Conservation (phyloP, 148 eudicot species). For the Rheum nobile region DNA sequence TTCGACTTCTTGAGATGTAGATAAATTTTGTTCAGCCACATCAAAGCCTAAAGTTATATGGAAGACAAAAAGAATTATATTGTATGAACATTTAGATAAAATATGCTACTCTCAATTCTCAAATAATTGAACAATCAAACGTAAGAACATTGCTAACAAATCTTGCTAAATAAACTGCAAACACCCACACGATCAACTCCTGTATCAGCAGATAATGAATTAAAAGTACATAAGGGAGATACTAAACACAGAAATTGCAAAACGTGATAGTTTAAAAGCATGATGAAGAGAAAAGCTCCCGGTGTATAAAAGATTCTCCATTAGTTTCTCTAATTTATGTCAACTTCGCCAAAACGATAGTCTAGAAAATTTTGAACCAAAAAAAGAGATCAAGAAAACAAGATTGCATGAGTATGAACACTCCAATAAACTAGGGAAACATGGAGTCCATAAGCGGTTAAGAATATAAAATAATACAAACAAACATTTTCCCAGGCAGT, state of each 20-base stretch:
- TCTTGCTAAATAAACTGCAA: neutral
- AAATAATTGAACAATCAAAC: neutral
- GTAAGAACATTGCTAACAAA: neutral
- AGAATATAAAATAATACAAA: neutral
- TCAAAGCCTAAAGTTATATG: constrained; percentile 10
- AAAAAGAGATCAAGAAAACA: neutral
- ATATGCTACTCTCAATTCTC: neutral
- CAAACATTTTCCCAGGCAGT: too few relatives aligned
- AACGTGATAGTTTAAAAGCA: neutral
- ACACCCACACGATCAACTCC: neutral
- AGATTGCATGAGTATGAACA: neutral
- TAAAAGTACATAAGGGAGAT: neutral
- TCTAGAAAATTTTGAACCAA: neutral
- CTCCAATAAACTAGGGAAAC: neutral
- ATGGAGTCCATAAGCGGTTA: neutral
- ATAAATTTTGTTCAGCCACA: constrained; percentile 13
- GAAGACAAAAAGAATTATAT: neutral
- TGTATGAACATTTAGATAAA: neutral
- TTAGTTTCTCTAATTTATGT: neutral
- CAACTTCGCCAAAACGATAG: neutral
- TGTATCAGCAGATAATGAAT: neutral
- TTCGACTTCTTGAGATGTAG: constrained; percentile 25
- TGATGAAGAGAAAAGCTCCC: neutral
- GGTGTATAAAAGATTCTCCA: neutral
- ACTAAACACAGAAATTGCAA: neutral